Evolutionary conservation across 192 early-diverging fungal species (phyloP), one percentile per base, ranked within the genome.

Genomic region (Chytriomyces confervae): DNA sequence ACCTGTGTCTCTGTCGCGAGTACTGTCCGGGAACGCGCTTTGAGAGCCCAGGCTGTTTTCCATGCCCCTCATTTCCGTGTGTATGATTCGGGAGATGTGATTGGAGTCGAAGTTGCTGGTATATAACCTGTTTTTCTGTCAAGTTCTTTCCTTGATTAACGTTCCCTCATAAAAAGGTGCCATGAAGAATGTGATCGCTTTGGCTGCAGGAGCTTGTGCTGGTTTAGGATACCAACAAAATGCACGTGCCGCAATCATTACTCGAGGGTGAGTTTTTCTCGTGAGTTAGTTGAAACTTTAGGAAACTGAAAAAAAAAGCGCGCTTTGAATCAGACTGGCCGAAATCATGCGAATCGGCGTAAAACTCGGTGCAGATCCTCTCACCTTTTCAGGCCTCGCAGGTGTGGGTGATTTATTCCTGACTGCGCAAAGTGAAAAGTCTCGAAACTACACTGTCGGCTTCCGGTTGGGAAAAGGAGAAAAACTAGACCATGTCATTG

Each of bases 41-140:
- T 75, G 7, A 50, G 87, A 7, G 66, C 83, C 0, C 87, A 88
- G 62, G 47, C 69, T 1, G 75, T 86, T 29, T 88, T 88, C 77
- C 87, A 88, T 65, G 80, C 87, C 0, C 87, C 87, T 16, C 74
- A 81, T 66, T 88, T 88, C 76, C 62, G 85, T 10, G 87, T 88
- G 16, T 88, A 88, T 61, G 79, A 82, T 60, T 79, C 69, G 3
- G 62, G 62, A 13, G 87, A 88, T 63, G 81, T 80, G 8, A 61
- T 85, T 24, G 87, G 87, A 6, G 79, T 88, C 47, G 83, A 84
- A 67, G 69, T 88, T 57, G 87, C 85, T 9, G 78, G 78, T 36
- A 36, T 4, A 36, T 2, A 36, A 65, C 16, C 9, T 13, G 62
- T 61, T 11, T 51, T n/a, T 27, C 24, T 27, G 24, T 27, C 24